Conservation (phyloP, 495 filamentous ascomycete genomes). For the Aspergillus incahuasiensis region DNA sequence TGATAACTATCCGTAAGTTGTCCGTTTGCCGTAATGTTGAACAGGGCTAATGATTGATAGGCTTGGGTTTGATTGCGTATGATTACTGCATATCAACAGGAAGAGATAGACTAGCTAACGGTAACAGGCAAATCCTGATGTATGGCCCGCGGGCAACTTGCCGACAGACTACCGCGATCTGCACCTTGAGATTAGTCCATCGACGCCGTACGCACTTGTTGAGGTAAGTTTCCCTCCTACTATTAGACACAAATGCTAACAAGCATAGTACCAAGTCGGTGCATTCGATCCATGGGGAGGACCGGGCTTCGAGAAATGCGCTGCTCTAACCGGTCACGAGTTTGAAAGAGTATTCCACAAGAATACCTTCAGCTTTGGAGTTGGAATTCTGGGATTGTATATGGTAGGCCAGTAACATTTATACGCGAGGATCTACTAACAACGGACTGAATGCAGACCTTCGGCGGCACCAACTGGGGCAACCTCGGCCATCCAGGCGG, state of each 20-base stretch:
- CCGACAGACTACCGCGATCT: conserved; percentile 41
- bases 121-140: conserved; percentile 37
- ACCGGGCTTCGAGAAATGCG: conserved; percentile 59
- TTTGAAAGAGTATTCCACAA: conserved; percentile 79
- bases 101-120: conserved; percentile 5
- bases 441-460: conserved; percentile 50
- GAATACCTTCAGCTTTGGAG: conserved; percentile 64
- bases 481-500: conserved; percentile 69
- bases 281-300: conserved; percentile 74
- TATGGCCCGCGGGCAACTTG: conserved; percentile 45
- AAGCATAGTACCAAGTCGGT: conserved; percentile 63
- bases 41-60: conserved; percentile 3
- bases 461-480: conserved; percentile 81
- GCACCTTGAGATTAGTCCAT: conserved; percentile 57
- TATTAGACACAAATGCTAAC: conserved; percentile 12
- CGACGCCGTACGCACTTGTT: conserved; percentile 62
- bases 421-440: conserved; percentile 7
- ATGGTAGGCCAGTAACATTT: conserved; percentile 47
- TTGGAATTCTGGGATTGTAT: conserved; percentile 60
- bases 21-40: background rate
- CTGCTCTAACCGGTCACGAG: conserved; percentile 58
- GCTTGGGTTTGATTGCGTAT: conserved; percentile 57
- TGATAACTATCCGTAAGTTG: conserved; percentile 57
- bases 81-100: background rate
- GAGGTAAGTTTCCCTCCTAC: conserved; percentile 40